Conservation (phyloP, 2,329 filamentous ascomycete species). For the Venturia effusa region DNA sequence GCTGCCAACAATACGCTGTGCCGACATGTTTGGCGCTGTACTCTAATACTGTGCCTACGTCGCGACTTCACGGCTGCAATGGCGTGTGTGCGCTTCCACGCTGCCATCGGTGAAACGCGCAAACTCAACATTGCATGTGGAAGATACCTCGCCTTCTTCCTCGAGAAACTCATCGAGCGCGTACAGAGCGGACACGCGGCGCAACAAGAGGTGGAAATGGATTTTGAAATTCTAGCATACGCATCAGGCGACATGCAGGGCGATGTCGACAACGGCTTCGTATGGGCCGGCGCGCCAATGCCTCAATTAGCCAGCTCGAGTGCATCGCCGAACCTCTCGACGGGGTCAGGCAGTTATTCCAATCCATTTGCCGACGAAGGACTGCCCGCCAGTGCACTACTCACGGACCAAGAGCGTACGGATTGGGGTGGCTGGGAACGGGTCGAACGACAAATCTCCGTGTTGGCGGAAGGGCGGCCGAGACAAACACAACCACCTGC, state of each 20-base stretch:
- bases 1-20: slow-evolving; percentile 66
- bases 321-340: not conserved
- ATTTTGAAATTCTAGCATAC: slow-evolving; percentile 85
- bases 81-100: slow-evolving; percentile 60
- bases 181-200: slow-evolving; percentile 27
- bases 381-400: slow-evolving; percentile 37
- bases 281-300: slow-evolving; percentile 49
- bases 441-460: slow-evolving; percentile 52
- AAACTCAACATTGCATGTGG: slow-evolving; percentile 70
- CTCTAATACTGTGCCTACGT: slow-evolving; percentile 66
- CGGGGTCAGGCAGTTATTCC: slow-evolving; percentile 22
- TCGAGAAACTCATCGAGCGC: slow-evolving; percentile 53
- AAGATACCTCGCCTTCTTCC: slow-evolving; percentile 71
- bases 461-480: slow-evolving; percentile 41
- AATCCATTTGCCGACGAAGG: slow-evolving; percentile 21
- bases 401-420: slow-evolving; percentile 46
- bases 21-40: slow-evolving; percentile 77
- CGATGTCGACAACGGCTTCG: slow-evolving; percentile 66
- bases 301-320: not conserved
- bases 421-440: slow-evolving; percentile 77
- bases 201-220: slow-evolving; percentile 39
- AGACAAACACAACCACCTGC: slow-evolving; percentile 15
- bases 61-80: slow-evolving; percentile 63
- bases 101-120: slow-evolving; percentile 58
- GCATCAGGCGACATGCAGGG: slow-evolving; percentile 79